phyloP scores from a whole-genome alignment of 2,329 filamentous ascomycete species.

The Colletotrichum neosansevieriae region DNA sequence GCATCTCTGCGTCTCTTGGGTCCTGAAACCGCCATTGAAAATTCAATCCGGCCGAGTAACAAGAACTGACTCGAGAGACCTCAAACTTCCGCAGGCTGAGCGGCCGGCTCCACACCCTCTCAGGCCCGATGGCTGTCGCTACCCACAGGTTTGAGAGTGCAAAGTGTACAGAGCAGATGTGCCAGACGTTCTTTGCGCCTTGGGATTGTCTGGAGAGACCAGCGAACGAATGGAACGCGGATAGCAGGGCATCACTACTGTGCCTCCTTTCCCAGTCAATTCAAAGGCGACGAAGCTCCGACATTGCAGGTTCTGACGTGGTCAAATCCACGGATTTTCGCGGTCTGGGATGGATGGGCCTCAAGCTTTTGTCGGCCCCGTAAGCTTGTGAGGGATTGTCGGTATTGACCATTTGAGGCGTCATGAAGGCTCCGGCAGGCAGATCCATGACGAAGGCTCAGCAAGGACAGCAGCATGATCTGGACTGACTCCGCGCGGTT shows the following conservation, averaged over 20 bases:
- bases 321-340: conserved; percentile 5
- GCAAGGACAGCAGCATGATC: conserved; percentile 21
- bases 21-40: conserved; percentile 39
- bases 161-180: background rate
- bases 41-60: conserved; percentile 34
- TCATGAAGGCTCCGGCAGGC: conserved; percentile 13
- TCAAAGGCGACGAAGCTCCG: conserved; percentile 3
- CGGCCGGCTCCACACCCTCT: conserved; percentile 32
- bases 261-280: background rate
- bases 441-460: conserved; percentile 26
- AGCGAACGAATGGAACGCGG: background rate
- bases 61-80: conserved; percentile 27
- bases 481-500: conserved; percentile 23
- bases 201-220: background rate
- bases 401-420: conserved; percentile 2
- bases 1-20: conserved; percentile 5
- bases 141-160: background rate
- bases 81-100: conserved; percentile 22
- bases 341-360: conserved; percentile 20
- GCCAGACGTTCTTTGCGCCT: background rate
- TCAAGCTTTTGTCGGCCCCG: conserved; percentile 21
- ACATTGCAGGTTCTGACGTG: conserved; percentile 15
- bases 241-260: background rate
- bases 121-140: conserved; percentile 22
- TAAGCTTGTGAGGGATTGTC: conserved; percentile 12